Evolutionary conservation across 176 grass and related monocot species (phyloP).

Genomic region (Avena insularis): DNA sequence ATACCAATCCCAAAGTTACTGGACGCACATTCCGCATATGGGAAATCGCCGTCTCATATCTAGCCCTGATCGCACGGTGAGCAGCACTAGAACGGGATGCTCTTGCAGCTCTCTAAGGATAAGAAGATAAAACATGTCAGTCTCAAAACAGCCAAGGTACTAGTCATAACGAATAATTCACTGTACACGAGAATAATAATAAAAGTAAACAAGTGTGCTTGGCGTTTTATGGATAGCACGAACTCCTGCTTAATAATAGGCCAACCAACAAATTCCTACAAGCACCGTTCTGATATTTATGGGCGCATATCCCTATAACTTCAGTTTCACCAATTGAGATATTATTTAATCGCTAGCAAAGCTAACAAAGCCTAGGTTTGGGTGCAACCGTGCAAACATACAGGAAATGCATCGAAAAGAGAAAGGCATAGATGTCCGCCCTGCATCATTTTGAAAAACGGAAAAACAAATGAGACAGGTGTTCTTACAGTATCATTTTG

Average conservation of each 20-base stretch:
- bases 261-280: slow-evolving; percentile 23
- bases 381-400: slow-evolving; percentile 16
- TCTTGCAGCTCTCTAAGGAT: slow-evolving; percentile 47
- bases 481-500: not conserved
- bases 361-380: not conserved
- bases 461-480: too few relatives aligned
- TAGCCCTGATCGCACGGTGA: slow-evolving; percentile 23
- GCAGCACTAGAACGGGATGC: slow-evolving; percentile 34
- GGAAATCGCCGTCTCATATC: slow-evolving; percentile 31
- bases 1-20: slow-evolving; percentile 46
- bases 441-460: too few relatives aligned
- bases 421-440: not conserved
- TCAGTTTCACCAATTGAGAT: slow-evolving; percentile 28
- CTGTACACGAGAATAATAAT: not conserved
- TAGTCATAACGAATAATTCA: not conserved
- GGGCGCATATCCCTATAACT: slow-evolving; percentile 1
- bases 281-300: slow-evolving; percentile 20
- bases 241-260: not conserved
- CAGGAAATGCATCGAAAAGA: not conserved
- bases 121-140: slow-evolving; percentile 34
- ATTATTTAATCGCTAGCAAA: slow-evolving; percentile 26
- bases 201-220: slow-evolving; percentile 1
- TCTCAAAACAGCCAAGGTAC: slow-evolving; percentile 23
- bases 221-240: slow-evolving; percentile 2
- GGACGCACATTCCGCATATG: slow-evolving; percentile 12